A percentile compares a stretch with the other conserved stretches of the same genome.
These are phyloP conservation scores for Xenoacremonium recifei DNA, from an alignment of 2,329 filamentous ascomycete genomes.

Conservation along the genomic window DNA sequence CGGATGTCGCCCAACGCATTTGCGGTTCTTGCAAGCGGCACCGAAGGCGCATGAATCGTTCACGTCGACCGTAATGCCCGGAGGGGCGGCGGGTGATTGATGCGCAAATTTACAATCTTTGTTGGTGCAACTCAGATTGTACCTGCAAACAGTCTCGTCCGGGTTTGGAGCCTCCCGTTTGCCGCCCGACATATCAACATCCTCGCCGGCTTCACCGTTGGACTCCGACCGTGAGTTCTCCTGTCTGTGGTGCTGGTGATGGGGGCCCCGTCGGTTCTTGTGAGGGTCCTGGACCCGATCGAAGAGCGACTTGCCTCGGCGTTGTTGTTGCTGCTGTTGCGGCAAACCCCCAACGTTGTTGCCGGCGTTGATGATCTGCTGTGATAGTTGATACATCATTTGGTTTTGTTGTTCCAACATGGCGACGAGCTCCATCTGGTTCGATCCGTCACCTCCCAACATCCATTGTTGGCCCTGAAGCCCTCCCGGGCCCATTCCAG, in stretches of 20 bases:
- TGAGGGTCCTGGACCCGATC: slow-evolving; percentile 65
- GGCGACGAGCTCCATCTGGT: slow-evolving; percentile 61
- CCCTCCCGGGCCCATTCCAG: slow-evolving; percentile 39
- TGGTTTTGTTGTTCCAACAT: slow-evolving; percentile 87
- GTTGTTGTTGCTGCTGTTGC: slow-evolving; percentile 33
- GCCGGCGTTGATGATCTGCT: slow-evolving; percentile 59
- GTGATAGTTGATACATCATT: slow-evolving; percentile 76
- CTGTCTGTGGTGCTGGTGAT: slow-evolving; percentile 35
- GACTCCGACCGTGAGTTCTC: slow-evolving; percentile 34
- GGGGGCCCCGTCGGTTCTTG: slow-evolving; percentile 48
- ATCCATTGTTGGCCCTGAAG: slow-evolving; percentile 43
- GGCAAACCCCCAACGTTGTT: slow-evolving; percentile 43
- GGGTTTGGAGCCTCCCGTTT: slow-evolving; percentile 54
- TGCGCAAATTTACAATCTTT: slow-evolving; percentile 90
- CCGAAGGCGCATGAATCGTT: slow-evolving; percentile 80
- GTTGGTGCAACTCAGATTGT: slow-evolving; percentile 85
- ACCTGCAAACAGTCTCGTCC: slow-evolving; percentile 79
- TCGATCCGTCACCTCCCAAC: slow-evolving; percentile 43
- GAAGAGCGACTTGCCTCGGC: slow-evolving; percentile 63
- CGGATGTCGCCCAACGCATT: slow-evolving; percentile 89
- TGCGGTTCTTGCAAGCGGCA: slow-evolving; percentile 91
- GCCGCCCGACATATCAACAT: slow-evolving; percentile 60
- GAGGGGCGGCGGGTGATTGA: slow-evolving; percentile 85
- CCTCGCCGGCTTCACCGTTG: slow-evolving; percentile 48
- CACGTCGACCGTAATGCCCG: slow-evolving; percentile 74